These are phyloP conservation scores for Russula dissimulans DNA, from an alignment of 768 basidiomycete genomes.

Conservation along the genomic window DNA sequence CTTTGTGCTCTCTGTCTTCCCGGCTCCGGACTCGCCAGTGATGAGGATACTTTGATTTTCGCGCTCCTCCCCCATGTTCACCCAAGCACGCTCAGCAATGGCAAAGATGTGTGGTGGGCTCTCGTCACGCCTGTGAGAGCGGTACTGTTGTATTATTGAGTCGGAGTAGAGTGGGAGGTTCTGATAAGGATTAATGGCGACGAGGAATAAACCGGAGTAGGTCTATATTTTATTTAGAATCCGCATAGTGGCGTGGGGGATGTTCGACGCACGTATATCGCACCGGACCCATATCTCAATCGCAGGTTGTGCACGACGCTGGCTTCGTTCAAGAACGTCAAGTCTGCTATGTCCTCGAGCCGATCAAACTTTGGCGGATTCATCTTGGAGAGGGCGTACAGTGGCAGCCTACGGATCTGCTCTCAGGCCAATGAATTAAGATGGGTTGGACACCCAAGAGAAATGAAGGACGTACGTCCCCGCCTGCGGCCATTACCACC, in stretches of 20 bases:
- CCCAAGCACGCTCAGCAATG: conserved; percentile 95
- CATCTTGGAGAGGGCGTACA: conserved; percentile 87
- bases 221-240: conserved; percentile 41
- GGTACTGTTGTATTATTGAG: conserved; percentile 81
- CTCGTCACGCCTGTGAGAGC: conserved; percentile 79
- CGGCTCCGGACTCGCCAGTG: conserved; percentile 99
- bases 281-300: conserved; percentile 80
- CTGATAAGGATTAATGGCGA: conserved; percentile 97
- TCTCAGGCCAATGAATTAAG: conserved; percentile 4
- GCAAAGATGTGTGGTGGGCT: conserved; percentile 96
- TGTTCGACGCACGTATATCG: conserved; percentile 73
- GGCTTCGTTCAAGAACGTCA: conserved; percentile 96
- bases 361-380: conserved; percentile 98
- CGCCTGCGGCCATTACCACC: conserved; percentile 75
- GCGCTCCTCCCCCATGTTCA: conserved; percentile 94
- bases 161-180: conserved; percentile 86
- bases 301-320: conserved; percentile 98
- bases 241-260: neutral
- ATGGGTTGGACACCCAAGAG: conserved; percentile 24
- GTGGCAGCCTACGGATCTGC: conserved; percentile 59
- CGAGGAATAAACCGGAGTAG: conserved; percentile 93
- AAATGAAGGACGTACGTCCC: conserved; percentile 48
- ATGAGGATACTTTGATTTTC: conserved; percentile 98
- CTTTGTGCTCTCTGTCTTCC: conserved; percentile 98
- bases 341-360: conserved; percentile 94